Evolutionary conservation across 257 asterid genomes (phyloP), one percentile per base, ranked within the genome.

Genomic region (Gentiana macrophylla): DNA sequence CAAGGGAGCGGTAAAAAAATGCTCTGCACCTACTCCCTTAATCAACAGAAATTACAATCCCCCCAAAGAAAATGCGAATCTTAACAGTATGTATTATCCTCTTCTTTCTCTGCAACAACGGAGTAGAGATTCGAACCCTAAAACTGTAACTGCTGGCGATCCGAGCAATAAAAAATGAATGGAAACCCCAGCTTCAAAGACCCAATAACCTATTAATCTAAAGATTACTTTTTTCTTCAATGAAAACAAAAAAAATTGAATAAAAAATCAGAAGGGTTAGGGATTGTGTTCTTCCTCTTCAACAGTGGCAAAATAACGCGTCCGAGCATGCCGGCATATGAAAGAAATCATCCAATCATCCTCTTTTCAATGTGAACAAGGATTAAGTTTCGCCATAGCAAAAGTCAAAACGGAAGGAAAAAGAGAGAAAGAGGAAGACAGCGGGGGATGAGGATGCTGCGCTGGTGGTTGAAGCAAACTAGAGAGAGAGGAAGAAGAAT

Each of bases 221-320:
- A 55, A 10, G 1, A 4, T 6, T 12, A 55, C 8, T 38, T 3
- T 15, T 24, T 24, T 24, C 24, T 24, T 24, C 24, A 24, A 24
- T 24, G 24, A 24, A 24, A 13, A 13, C 13, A 13, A n/a, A 7
- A 5, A 15, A 12, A n/a, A 6, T 2, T 32, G 13, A 6, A 32
- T 32, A 7, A 4, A 50, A 8, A 52, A 52, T 12, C 36, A 8
- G 35, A 33, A 15, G 56, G 24, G 24, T 24, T 24, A 24, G 49
- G 32, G 49, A 55, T 38, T 47, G 60, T 55, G 60, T 55, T 55
- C 60, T 37, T 55, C n/a, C 10, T 24, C 24, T 24, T 24, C 24
- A 24, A 24, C 24, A 24, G 24, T 13, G 49, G 48, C 6, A 12
- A 36, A 34, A 46, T 35, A 37, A 37, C 6, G 12, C 59, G 35